Base-by-base conservation (phyloP, 306 rosid genomes). In the Acacia crassicarpa region DNA sequence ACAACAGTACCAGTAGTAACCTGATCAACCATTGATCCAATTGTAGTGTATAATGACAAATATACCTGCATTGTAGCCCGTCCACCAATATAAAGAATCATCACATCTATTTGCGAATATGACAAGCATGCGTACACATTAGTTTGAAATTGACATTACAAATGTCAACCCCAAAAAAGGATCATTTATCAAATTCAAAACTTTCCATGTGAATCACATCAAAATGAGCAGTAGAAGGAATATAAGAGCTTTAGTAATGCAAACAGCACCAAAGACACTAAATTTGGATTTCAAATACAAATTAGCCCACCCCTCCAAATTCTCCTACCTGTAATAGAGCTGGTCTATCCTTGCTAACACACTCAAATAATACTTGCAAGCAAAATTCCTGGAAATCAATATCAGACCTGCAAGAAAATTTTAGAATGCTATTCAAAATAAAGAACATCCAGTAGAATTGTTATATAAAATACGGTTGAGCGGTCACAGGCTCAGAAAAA, bases 311-410 rank as follows among this genome's bases (percentile, higher is more conserved):
- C 38, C 41, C 65, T 67, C 25, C 23, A 56, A 45, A 72, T 72
- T 61, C 59, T 74, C 67, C 74, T 90, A 91, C 99, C 97, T 95
- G 98, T 82, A 95, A 89, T 83, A 95, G 98, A 85, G 95, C 93
- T 58, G 97, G 99, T 78, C 94, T 93, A 88, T 93, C 99, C 89
- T 95, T 95, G 95, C 95, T 93, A 82, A 95, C 98, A 79, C 99
- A 95, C 87, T 95, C 99, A 76, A 93, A 95, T 87, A 95, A 85
- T 71, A 95, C 97, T 95, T 95, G 99, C 95, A 93, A 91, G 90
- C 99, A 95, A 89, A 93, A 95, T 82, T 95, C 99, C 88, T 91
- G 95, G 92, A 95, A 95, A 87, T 91, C 98, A 81, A 86, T 84
- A 85, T 95, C 94, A 25, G 87, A 86, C 89, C 98, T 95, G 97